A percentile compares a stretch with the other conserved stretches of the same genome.
phyloP scores from a whole-genome alignment of 1,139 yeast genomes.

The Candida labiduridarum region DNA sequence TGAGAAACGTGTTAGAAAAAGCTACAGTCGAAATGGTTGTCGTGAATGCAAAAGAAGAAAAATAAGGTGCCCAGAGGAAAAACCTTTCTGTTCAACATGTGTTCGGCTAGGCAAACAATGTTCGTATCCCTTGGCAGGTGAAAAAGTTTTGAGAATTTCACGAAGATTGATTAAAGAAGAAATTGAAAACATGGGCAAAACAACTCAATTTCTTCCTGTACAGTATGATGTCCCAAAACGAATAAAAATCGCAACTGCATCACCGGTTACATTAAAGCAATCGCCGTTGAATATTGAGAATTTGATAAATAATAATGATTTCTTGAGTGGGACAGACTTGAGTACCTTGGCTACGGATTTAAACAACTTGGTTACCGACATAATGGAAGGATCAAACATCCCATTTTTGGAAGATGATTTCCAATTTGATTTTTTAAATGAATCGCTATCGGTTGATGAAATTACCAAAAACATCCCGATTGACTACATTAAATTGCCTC shows the following conservation, averaged over 20 bases:
- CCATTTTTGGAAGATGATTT: slow-evolving; percentile 11
- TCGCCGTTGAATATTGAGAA: slow-evolving; percentile 14
- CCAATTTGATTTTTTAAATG: slow-evolving; percentile 15
- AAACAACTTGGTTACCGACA: slow-evolving; percentile 34
- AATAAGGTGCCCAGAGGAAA: slow-evolving; percentile 52
- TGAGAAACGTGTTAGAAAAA: slow-evolving; percentile 2
- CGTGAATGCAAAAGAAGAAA: slow-evolving; percentile 31
- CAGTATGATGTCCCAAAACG: slow-evolving; percentile 16
- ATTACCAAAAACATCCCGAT: slow-evolving; percentile 16
- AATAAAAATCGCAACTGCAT: slow-evolving; percentile 1
- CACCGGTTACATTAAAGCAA: neutral
- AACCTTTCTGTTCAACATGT: slow-evolving; percentile 49
- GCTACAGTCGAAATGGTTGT: slow-evolving; percentile 23
- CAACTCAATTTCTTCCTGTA: slow-evolving; percentile 16
- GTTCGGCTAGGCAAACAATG: slow-evolving; percentile 24
- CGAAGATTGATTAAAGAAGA: slow-evolving; percentile 16
- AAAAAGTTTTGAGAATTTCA: slow-evolving; percentile 20
- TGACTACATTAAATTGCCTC: slow-evolving; percentile 31
- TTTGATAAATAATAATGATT: slow-evolving; percentile 11
- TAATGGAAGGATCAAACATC: slow-evolving; percentile 26
- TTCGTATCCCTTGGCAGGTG: slow-evolving; percentile 25
- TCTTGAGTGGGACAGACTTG: slow-evolving; percentile 24
- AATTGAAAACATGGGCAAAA: slow-evolving; percentile 14
- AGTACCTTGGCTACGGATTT: slow-evolving; percentile 32
- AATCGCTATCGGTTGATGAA: slow-evolving; percentile 10